Evolutionary conservation across 495 filamentous ascomycete genomes (phyloP), one percentile per base, ranked within the genome.

Genomic region (Podospora sp.): DNA sequence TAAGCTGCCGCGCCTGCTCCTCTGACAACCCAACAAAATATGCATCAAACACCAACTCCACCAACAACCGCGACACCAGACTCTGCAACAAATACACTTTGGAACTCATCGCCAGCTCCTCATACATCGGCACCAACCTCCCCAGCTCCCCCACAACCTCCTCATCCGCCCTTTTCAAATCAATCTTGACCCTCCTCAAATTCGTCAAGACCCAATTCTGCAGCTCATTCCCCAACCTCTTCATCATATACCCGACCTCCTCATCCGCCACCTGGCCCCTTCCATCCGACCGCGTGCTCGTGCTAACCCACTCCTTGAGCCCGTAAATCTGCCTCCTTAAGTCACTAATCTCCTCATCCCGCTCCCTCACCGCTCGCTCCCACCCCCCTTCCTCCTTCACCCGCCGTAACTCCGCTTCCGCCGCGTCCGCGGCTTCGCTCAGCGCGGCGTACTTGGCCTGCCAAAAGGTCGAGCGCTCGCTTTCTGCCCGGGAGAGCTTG

Each of bases 181-280:
- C 81, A 69, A 86, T 73, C 70, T 76, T 85, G 6, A 79, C 78
- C 73, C 79, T 79, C 66, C 85, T 76, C 59, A 87, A 87, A 73
- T 84, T 77, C 24, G 81, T 78, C 62, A 87, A 80, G 12, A 84
- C 81, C 85, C 85, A 87, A 68, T 85, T 85, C 77, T 87, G 85
- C 75, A 87, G 72, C 60, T 80, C 80, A 71, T 85, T 86, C 33
- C 82, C 83, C 57, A 87, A 67, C 70, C 76, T 77, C 62, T 76
- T 69, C 79, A 83, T 79, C 21, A 73, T 69, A 59, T 83, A 80
- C 26, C 75, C 81, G 68, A 87, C 79, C 29, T 81, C 80, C 73
- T 87, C 84, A 66, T 87, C 85, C 61, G 82, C 85, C 46, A 81
- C 80, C 77, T 82, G 80, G 51, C 72, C 70, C 60, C 52, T 29